Evolutionary conservation across 108 stramenopile species (phyloP), one percentile per base, ranked within the genome.

Genomic region (Cylindrotheca closterium): DNA sequence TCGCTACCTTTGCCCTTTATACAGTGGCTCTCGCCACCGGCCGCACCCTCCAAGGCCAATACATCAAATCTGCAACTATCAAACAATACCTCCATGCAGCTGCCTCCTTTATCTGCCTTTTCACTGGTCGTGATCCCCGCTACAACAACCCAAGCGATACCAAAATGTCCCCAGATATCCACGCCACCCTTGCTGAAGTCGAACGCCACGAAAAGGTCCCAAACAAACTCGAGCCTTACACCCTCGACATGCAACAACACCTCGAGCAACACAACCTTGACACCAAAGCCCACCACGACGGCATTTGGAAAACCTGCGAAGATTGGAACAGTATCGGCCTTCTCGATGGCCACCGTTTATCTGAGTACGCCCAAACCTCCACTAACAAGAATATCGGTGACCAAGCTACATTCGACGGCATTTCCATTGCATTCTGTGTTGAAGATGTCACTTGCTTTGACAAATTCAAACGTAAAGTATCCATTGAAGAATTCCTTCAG

Each of bases 21-120:
- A 22, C 59, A n/a, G 33, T 22, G 19, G 19, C 18, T 25, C 22
- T 60, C 19, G 42, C 42, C 10, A 46, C 42, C 8, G 59, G 59
- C 19, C 33, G 45, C 23, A 7, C 37, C 8, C 18, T 60, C 22
- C 12, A 22, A 12, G 42, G 19, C 25, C 18, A 46, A 12, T 17
- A 15, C 21, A n/a, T 60, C 37, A 42, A 46, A 25, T 7, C 59
- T 5, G n/a, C 25, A 5, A 60, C 59, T 18, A 46, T 60, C 24
- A 8, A 46, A 7, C 8, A 17, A 12, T 60, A 60, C 27, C 59
- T 60, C 25, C n/a, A 21, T 42, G 42, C 59, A 7, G 42, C 23
- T 30, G 19, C 34, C 22, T 23, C 34, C 12, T 25, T 60, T 7
- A 19, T 60, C 7, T 5, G 22, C 18, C 17, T 7, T 37, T 60